Conservation (phyloP, 2,329 filamentous ascomycete species). For the Hypoxylon sp. region DNA sequence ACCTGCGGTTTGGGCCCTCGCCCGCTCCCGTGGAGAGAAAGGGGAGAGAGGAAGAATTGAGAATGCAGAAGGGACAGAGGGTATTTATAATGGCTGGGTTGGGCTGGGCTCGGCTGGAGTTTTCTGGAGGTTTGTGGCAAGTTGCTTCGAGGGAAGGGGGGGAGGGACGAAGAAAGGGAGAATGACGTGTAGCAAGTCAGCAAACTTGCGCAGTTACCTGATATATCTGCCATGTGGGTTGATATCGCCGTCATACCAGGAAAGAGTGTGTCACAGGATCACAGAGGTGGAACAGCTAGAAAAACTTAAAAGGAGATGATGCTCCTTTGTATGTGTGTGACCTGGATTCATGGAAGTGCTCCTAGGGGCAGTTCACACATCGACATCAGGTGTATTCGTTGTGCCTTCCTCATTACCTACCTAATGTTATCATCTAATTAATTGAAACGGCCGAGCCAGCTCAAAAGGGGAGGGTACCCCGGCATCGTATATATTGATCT, state of each 20-base stretch:
- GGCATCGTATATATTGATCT: not conserved
- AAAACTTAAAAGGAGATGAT: constrained; percentile 5
- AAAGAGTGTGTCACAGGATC: not conserved
- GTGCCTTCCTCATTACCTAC: not conserved
- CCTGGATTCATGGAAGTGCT: not conserved
- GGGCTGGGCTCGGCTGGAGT: not conserved
- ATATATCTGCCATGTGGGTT: not conserved
- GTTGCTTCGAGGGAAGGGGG: not conserved
- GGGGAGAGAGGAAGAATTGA: not conserved
- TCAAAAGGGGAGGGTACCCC: not conserved
- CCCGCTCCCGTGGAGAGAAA: not conserved
- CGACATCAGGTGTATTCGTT: not conserved
- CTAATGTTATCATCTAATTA: not conserved
- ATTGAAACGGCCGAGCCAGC: not conserved
- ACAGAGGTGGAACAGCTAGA: not conserved
- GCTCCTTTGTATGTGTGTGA: not conserved
- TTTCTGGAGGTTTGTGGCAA: not conserved
- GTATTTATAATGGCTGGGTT: not conserved
- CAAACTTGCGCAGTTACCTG: not conserved
- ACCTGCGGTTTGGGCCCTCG: not conserved
- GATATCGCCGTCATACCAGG: not conserved
- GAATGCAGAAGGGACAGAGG: not conserved
- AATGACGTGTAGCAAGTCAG: not conserved
- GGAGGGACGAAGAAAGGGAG: too few relatives aligned
- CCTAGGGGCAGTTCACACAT: not conserved